Evolutionary conservation across 805 yeast genomes (phyloP).

Genomic region (Myxozyma sirexii): DNA sequence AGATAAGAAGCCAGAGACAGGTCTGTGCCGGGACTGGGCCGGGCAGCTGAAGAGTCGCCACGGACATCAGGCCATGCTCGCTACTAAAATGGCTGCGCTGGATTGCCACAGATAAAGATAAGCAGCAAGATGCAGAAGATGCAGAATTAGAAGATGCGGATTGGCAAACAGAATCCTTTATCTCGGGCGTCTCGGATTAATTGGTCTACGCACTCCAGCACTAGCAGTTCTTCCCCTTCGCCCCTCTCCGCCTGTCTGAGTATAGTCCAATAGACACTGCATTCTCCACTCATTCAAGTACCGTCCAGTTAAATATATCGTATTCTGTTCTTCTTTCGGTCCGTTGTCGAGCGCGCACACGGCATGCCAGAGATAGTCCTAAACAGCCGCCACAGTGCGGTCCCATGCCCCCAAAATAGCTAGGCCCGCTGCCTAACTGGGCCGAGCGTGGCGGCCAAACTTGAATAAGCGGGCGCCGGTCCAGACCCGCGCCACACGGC

Average conservation of each 20-base stretch:
- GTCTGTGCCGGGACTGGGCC: background rate
- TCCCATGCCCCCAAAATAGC: background rate
- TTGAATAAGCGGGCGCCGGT: background rate
- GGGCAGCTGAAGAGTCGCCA: no score
- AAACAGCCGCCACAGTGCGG: background rate
- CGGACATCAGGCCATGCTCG: background rate
- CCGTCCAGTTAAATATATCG: no score
- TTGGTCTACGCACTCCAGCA: no score
- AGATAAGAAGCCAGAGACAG: background rate
- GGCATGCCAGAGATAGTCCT: background rate
- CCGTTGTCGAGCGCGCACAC: no score
- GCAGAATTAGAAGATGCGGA: background rate
- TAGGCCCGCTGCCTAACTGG: background rate
- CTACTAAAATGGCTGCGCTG: background rate
- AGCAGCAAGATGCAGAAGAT: background rate
- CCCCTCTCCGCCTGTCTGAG: no score
- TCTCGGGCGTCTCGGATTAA: no score
- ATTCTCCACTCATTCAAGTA: no score
- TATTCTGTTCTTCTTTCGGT: no score
- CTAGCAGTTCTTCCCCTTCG: no score
- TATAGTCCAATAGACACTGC: no score
- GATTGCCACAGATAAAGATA: no score
- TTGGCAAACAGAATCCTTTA: background rate
- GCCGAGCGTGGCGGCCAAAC: background rate
- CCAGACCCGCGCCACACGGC: constrained; percentile 5